Percentiles rank a stretch among this genome's conserved stretches.
Evolutionary conservation across 139 green algal species (phyloP).

Genomic region (Chlorella sp.): DNA sequence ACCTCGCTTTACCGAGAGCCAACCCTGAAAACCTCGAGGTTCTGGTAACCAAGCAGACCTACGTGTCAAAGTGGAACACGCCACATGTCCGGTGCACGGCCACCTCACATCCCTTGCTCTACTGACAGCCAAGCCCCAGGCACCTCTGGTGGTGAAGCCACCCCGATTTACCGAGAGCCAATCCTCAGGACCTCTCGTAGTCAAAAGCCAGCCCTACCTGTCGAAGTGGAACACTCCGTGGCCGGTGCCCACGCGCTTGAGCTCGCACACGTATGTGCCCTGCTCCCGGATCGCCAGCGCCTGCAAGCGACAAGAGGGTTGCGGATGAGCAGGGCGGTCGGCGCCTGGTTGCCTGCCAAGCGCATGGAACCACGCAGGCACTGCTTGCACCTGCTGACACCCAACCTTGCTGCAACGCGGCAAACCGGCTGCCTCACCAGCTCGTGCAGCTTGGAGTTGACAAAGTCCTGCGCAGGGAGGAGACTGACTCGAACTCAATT

Average conservation of each 20-base stretch:
- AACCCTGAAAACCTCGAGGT: no score
- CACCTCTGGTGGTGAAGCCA: background rate
- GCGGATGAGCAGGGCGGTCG: background rate
- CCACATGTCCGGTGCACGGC: no score
- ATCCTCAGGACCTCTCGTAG: no score
- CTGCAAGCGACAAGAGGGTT: background rate
- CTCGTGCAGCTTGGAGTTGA: conserved; percentile 32
- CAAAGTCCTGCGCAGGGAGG: conserved; percentile 1
- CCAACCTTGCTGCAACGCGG: background rate
- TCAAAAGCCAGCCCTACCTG: no score
- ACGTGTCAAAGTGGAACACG: background rate
- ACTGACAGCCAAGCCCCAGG: no score
- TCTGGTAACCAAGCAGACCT: background rate
- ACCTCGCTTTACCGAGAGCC: no score
- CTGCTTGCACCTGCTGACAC: background rate
- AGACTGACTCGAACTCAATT: no score
- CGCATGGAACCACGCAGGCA: background rate
- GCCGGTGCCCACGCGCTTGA: conserved; percentile 27
- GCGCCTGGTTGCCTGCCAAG: background rate
- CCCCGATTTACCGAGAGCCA: background rate
- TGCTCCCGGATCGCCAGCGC: conserved; percentile 23
- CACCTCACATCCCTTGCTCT: no score
- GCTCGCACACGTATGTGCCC: conserved; percentile 29
- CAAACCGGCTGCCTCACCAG: background rate
- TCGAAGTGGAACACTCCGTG: conserved; percentile 25